phyloP scores from a whole-genome alignment of 495 filamentous ascomycete species.

The Ramalina peruviana region DNA sequence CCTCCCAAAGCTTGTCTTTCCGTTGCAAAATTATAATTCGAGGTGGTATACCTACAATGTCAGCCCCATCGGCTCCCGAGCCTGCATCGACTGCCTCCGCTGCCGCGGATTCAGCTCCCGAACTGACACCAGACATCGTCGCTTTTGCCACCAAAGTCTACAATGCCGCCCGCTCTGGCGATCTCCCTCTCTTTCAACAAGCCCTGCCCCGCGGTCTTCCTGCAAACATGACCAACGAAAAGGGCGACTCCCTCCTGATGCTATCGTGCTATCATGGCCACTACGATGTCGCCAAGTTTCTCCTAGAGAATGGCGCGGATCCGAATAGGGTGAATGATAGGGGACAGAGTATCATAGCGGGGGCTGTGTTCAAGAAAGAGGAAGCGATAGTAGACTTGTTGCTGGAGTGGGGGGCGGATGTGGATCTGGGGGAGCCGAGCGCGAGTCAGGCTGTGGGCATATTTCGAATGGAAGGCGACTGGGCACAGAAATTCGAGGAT shows the following conservation, averaged over 20 bases:
- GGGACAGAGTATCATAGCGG: conserved; percentile 39
- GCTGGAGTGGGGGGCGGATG: conserved; percentile 35
- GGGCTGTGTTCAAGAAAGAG: conserved; percentile 42
- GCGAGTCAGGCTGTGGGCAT: conserved; percentile 32
- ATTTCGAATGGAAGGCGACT: conserved; percentile 38
- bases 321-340: conserved; percentile 38
- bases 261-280: conserved; percentile 42
- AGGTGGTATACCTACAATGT: too few species aligned
- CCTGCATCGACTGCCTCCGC: too few species aligned
- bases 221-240: conserved; percentile 40
- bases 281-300: conserved; percentile 32
- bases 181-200: conserved; percentile 33
- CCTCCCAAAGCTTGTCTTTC: too few species aligned
- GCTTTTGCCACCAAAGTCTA: conserved; percentile 38
- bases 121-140: conserved; percentile 31
- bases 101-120: not conserved
- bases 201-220: conserved; percentile 36
- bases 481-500: conserved; percentile 28
- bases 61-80: too few species aligned
- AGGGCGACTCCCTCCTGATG: conserved; percentile 41
- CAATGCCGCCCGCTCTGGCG: conserved; percentile 35
- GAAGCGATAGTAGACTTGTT: conserved; percentile 20
- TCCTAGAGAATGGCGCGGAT: conserved; percentile 36
- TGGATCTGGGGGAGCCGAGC: conserved; percentile 32
- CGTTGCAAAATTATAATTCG: too few species aligned